Conservation (phyloP, 2,329 filamentous ascomycete genomes). For the Coleophoma cylindrospora region DNA sequence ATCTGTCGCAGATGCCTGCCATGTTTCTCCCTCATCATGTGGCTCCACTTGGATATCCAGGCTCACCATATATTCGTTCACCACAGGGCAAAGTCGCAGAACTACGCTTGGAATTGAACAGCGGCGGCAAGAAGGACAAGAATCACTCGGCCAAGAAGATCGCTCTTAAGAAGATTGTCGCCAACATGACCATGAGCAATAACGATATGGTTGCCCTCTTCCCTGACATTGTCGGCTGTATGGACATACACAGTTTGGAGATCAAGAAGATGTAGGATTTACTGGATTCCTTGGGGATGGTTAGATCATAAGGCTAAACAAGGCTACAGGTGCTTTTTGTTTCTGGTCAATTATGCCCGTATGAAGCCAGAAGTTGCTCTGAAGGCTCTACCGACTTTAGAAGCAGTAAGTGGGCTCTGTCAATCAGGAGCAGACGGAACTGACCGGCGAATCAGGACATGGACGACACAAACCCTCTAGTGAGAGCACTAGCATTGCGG, state of each 20-base stretch:
- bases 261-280: constrained; percentile 94
- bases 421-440: neutral
- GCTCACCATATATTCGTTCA: constrained; percentile 28
- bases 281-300: too few relatives aligned
- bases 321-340: constrained; percentile 81
- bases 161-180: constrained; percentile 97
- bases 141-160: constrained; percentile 94
- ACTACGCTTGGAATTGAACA: constrained; percentile 88
- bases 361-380: constrained; percentile 92
- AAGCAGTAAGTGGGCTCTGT: constrained; percentile 53
- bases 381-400: constrained; percentile 83
- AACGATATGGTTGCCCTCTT: constrained; percentile 99
- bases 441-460: constrained; percentile 60
- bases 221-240: constrained; percentile 90
- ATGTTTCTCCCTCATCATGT: constrained; percentile 27
- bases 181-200: constrained; percentile 99
- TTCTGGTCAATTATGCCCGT: constrained; percentile 93
- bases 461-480: constrained; percentile 86
- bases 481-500: constrained; percentile 84
- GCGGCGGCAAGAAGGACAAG: constrained; percentile 96
- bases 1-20: constrained; percentile 1
- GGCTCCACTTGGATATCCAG: constrained; percentile 14
- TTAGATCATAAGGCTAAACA: too few relatives aligned
- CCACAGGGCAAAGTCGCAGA: constrained; percentile 97
- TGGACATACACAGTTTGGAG: constrained; percentile 90